Base-by-base conservation (phyloP, 345 rosid genomes). In the Populus pruinosa region DNA sequence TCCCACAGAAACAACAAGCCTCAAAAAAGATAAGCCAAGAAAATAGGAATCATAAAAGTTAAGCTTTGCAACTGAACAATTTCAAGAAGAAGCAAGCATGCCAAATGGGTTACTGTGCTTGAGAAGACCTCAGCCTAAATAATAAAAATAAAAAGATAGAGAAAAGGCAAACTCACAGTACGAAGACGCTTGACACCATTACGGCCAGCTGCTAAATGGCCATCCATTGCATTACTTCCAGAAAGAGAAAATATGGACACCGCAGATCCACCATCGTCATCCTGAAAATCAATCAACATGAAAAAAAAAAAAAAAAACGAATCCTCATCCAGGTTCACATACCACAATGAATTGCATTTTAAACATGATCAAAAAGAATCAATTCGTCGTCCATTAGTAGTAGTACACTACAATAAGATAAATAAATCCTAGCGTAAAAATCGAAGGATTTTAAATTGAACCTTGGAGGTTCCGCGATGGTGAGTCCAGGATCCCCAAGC, bases 141-240 rank as follows among this genome's bases (percentile, higher is more conserved):
- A 33, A 33, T 4, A 33, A 33, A 4, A 33, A 33, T 33, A 33
- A 33, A 33, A 33, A 0, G 5, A 33, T 33, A 33, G 35, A 33
- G 35, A 33, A 33, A 33, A 4, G 35, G 35, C 5, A 33, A 78
- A 69, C 89, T 84, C 89, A 96, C 99, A 10, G 99, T 96, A 38
- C 99, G 99, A 59, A 96, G 98, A 67, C 99, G 98, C 87, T 93
- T 96, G 83, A 96, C 95, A 69, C 99, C 99, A 76, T 96, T 96
- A 39, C 98, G 88, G 44, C 94, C 99, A 38, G 99, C 99, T 55
- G 94, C 94, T 77, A 96, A 79, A 84, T 90, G 98, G 29, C 95
- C 96, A 70, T 96, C 99, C 84, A 91, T 96, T 66, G 95, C 85
- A 82, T 79, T 92, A 81, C 87, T 92, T 27, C 94, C 97, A 64